Evolutionary conservation across 257 asterid species (phyloP), one percentile per base, ranked within the genome.

Genomic region (Solanum pimpinellifolium): DNA sequence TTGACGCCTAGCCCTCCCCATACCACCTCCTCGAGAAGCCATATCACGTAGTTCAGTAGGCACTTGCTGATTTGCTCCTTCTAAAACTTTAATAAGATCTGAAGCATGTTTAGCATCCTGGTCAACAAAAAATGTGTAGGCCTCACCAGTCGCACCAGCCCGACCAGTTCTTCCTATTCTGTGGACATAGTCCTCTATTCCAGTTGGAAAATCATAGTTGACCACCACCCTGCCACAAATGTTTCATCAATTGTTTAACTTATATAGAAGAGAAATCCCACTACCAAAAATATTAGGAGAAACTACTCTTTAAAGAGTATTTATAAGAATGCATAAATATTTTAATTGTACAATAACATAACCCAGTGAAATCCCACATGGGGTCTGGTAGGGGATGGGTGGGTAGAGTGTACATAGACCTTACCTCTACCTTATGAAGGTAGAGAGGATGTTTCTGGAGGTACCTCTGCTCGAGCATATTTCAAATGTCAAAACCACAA

Each of bases 151-250:
- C 27, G 99, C 99, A 83, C 99, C 99, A 4, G 99, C 99, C 66
- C 99, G 93, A 41, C 99, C 99, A 6, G 99, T 97, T 91, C 99
- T 97, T 90, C 99, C 99, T n/a, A 97, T 95, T 88, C 99, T 93
- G 94, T 97, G 99, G 85, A 97, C 99, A 82, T 97, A 97, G 90
- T 96, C 99, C 93, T 97, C 99, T 82, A 97, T 86, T 76, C 99
- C 99, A 3, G 90, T 95, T 16, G 99, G 99, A 89, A 97, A 97
- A 92, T 97, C 99, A 66, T 89, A 97, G 88, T 97, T 96, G 90
- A 97, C 60, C 90, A 97, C 99, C 77, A 97, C 95, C 94, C 99
- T 97, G 94, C 44, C 81, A 89, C 60, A 88, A 65, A 88, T 44
- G 42, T 56, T 39, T 73, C 37, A 73, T 80, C 44, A 52, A 76